Conservation (phyloP, 179 eudicot species). For the Beta corolliflora region DNA sequence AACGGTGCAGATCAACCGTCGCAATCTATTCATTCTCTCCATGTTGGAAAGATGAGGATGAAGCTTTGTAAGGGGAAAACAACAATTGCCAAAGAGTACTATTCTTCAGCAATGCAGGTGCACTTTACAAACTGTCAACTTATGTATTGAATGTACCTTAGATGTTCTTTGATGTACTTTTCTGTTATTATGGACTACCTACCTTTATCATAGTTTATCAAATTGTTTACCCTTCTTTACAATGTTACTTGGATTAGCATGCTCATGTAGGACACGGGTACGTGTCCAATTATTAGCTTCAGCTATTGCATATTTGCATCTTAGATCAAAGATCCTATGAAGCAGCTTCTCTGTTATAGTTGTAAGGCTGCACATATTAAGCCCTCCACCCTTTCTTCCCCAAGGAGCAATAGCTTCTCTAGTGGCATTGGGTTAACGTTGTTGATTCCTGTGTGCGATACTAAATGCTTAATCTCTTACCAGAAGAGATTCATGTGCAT, state of each 20-base stretch:
- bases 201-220: too few relatives aligned
- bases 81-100: slow-evolving; percentile 83
- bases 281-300: too few relatives aligned
- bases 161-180: not conserved
- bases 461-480: too few relatives aligned
- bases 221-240: not conserved
- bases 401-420: not conserved
- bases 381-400: not conserved
- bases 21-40: slow-evolving; percentile 70
- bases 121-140: not conserved
- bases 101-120: slow-evolving; percentile 96
- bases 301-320: not conserved
- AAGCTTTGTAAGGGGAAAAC: slow-evolving; percentile 88
- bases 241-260: not conserved
- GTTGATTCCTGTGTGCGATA: too few relatives aligned
- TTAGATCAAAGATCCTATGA: not conserved
- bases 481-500: too few relatives aligned
- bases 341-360: not conserved
- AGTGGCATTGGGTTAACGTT: not conserved
- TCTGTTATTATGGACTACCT: not conserved
- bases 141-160: not conserved
- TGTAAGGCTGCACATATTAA: not conserved
- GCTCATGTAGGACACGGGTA: too few relatives aligned
- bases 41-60: slow-evolving; percentile 93
- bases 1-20: slow-evolving; percentile 82